A percentile compares a stretch with the other conserved stretches of the same genome.
These are phyloP conservation scores for Zoysia japonica DNA, from an alignment of 176 grass and related monocot genomes.

Conservation along the genomic window DNA sequence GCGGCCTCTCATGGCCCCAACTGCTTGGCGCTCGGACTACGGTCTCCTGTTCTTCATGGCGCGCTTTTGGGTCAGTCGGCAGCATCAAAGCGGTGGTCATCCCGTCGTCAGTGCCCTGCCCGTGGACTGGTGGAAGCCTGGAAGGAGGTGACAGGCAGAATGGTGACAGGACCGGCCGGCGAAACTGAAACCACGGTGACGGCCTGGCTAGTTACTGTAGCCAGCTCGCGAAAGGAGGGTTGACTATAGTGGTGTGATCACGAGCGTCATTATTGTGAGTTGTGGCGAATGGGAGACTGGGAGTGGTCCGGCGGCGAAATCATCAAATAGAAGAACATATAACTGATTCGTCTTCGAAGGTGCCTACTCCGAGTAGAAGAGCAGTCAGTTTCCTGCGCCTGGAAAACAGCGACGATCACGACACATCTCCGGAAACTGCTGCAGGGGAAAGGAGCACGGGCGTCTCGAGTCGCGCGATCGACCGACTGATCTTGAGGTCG, in stretches of 20 bases:
- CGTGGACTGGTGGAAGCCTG: no score
- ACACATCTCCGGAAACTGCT: background rate
- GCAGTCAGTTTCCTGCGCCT: background rate
- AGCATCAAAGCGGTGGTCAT: background rate
- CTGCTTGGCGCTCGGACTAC: background rate
- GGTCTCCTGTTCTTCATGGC: background rate
- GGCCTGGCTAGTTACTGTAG: background rate
- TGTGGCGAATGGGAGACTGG: no score
- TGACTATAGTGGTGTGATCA: background rate
- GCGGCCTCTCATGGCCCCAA: background rate
- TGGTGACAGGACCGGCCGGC: background rate
- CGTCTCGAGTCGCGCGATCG: background rate
- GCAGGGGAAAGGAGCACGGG: background rate
- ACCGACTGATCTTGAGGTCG: background rate
- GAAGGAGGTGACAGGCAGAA: background rate
- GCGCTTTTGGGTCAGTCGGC: background rate
- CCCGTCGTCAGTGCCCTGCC: background rate
- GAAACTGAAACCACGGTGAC: background rate
- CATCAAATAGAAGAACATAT: background rate
- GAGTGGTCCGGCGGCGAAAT: background rate
- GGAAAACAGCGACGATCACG: background rate
- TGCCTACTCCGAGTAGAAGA: no score
- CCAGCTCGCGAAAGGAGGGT: no score
- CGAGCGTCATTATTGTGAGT: background rate
- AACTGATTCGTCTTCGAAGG: no score